Evolutionary conservation across 1,284 basidiomycete species (phyloP).

Genomic region (Hypsizygus ulmarius): DNA sequence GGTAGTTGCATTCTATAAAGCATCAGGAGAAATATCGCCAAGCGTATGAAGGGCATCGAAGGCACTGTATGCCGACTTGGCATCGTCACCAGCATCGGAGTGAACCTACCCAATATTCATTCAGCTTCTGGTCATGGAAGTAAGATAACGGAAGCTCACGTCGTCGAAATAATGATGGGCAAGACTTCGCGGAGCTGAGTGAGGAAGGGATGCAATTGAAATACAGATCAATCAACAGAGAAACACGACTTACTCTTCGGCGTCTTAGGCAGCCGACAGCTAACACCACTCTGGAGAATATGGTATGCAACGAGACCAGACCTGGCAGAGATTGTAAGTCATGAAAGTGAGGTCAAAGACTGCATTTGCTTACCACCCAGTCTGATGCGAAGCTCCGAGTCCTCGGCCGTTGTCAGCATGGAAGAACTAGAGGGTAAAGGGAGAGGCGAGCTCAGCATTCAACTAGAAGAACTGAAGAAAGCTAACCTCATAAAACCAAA

Average conservation of each 20-base stretch:
- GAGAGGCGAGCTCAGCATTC: not conserved
- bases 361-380: slow-evolving; percentile 76
- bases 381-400: slow-evolving; percentile 95
- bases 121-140: not conserved
- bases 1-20: slow-evolving; percentile 46
- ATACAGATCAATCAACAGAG: slow-evolving; percentile 13
- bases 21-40: slow-evolving; percentile 77
- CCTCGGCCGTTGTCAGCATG: slow-evolving; percentile 91
- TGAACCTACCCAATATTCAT: slow-evolving; percentile 46
- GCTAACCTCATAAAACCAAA: slow-evolving; percentile 89
- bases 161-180: slow-evolving; percentile 96
- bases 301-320: slow-evolving; percentile 92
- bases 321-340: slow-evolving; percentile 38
- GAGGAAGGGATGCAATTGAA: slow-evolving; percentile 13
- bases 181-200: slow-evolving; percentile 78
- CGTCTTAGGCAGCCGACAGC: slow-evolving; percentile 82
- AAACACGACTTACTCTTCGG: slow-evolving; percentile 66
- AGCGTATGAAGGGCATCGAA: slow-evolving; percentile 58
- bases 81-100: slow-evolving; percentile 70
- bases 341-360: slow-evolving; percentile 18
- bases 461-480: not conserved
- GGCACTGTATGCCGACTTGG: slow-evolving; percentile 56
- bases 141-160: slow-evolving; percentile 40
- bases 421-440: slow-evolving; percentile 68
- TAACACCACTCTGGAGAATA: slow-evolving; percentile 84